Evolutionary conservation across 495 filamentous ascomycete genomes (phyloP).

Genomic region (Xylaria bambusicola): DNA sequence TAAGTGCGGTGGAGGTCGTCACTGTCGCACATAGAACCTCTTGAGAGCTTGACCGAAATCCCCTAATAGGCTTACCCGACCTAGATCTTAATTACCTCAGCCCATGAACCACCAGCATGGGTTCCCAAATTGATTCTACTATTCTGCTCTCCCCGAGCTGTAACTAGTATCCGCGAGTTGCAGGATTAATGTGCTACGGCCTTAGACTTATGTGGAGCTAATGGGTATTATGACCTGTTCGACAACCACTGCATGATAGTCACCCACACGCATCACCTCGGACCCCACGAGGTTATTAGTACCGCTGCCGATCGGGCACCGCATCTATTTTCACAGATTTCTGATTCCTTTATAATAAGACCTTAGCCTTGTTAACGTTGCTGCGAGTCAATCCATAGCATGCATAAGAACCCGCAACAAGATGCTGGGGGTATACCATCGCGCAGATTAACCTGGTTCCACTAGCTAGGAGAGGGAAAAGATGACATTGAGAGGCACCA

Average conservation of each 20-base stretch:
- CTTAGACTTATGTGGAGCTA: constrained; percentile 40
- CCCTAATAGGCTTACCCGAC: constrained; percentile 18
- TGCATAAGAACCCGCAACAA: constrained; percentile 5
- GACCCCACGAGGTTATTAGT: constrained; percentile 37
- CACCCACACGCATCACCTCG: constrained; percentile 34
- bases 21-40: constrained; percentile 14
- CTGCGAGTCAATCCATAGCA: not conserved
- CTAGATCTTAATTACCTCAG: constrained; percentile 16
- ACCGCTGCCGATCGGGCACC: constrained; percentile 33
- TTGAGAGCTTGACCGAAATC: constrained; percentile 16
- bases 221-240: constrained; percentile 33
- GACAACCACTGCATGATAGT: constrained; percentile 35
- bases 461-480: not conserved
- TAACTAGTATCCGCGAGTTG: constrained; percentile 36
- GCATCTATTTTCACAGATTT: constrained; percentile 30
- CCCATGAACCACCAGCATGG: constrained; percentile 15
- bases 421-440: constrained; percentile 1
- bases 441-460: constrained; percentile 1
- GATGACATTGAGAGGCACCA: constrained; percentile 14
- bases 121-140: constrained; percentile 11
- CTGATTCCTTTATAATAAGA: constrained; percentile 22
- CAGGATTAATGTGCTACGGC: constrained; percentile 33
- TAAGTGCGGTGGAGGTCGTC: constrained; percentile 17
- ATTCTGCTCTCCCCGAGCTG: constrained; percentile 18
- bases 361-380: not conserved